phyloP scores from a whole-genome alignment of 768 basidiomycete species.

The Mycena polygramma region DNA sequence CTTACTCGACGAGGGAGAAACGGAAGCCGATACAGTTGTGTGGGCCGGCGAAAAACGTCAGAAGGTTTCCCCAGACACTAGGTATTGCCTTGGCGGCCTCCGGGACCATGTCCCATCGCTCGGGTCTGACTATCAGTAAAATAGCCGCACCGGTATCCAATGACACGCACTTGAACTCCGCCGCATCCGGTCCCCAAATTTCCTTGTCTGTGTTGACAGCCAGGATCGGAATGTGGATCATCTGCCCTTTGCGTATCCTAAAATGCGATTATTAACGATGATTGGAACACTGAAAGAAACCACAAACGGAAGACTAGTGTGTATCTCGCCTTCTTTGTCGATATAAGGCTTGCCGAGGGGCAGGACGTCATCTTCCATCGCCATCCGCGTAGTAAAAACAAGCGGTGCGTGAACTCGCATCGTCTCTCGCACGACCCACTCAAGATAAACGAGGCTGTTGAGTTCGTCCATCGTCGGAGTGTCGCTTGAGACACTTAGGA shows the following conservation, averaged over 20 bases:
- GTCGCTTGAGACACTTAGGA: conserved; percentile 49
- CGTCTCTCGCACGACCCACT: conserved; percentile 68
- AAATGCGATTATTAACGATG: neutral
- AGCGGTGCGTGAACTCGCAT: conserved; percentile 70
- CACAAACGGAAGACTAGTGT: conserved; percentile 49
- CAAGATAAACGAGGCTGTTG: conserved; percentile 55
- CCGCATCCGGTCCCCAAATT: conserved; percentile 75
- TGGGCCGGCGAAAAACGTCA: conserved; percentile 71
- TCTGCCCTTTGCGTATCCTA: conserved; percentile 60
- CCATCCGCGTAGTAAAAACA: conserved; percentile 55
- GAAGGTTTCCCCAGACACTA: conserved; percentile 70
- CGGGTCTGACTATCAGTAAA: conserved; percentile 61
- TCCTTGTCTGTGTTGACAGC: conserved; percentile 63
- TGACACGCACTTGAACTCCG: conserved; percentile 67
- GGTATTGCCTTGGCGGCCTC: conserved; percentile 61
- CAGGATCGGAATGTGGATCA: conserved; percentile 63
- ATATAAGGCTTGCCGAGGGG: conserved; percentile 62
- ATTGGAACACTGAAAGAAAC: neutral
- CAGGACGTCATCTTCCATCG: conserved; percentile 65
- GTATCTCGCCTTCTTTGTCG: conserved; percentile 57
- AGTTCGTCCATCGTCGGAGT: conserved; percentile 60
- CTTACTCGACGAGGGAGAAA: conserved; percentile 66
- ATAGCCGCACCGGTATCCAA: neutral
- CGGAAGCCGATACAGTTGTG: conserved; percentile 77
- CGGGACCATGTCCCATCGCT: conserved; percentile 69